These are phyloP conservation scores for Tolypocladium pustulatum DNA, from an alignment of 2,329 filamentous ascomycete species.

Conservation along the genomic window DNA sequence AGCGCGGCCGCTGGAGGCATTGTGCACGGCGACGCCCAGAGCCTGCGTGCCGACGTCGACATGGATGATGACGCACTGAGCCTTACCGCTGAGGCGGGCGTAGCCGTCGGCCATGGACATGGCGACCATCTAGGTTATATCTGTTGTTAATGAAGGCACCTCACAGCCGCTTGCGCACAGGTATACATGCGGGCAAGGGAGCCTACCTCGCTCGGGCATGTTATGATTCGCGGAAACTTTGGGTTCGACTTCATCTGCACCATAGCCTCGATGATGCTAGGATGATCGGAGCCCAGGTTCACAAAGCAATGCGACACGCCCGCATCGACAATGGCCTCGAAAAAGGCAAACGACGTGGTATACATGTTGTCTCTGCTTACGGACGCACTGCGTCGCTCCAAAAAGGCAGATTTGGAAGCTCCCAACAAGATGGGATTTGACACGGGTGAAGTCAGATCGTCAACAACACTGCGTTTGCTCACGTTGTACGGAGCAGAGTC, in stretches of 20 bases:
- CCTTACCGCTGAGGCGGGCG: conserved; percentile 55
- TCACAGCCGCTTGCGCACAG: not conserved
- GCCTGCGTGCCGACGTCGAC: conserved; percentile 71
- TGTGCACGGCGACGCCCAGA: conserved; percentile 63
- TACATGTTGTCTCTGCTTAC: conserved; percentile 43
- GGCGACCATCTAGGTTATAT: conserved; percentile 60
- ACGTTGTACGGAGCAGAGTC: not conserved
- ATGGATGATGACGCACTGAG: conserved; percentile 64
- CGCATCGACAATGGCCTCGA: conserved; percentile 67
- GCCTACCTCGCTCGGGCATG: conserved; percentile 67
- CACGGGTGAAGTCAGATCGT: not conserved
- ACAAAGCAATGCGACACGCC: conserved; percentile 51
- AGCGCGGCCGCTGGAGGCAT: conserved; percentile 58
- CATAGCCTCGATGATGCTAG: conserved; percentile 70
- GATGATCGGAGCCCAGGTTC: conserved; percentile 60
- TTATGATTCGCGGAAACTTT: conserved; percentile 62
- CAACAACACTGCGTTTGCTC: too few species aligned
- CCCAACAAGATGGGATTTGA: not conserved
- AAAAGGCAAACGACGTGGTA: conserved; percentile 72
- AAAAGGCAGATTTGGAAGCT: not conserved
- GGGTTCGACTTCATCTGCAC: conserved; percentile 59
- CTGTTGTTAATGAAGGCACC: too few species aligned
- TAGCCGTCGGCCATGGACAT: conserved; percentile 78
- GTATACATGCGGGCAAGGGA: not conserved
- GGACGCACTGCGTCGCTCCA: not conserved